Evolutionary conservation across 2,329 filamentous ascomycete genomes (phyloP).

Genomic region (Aspergillus latus): DNA sequence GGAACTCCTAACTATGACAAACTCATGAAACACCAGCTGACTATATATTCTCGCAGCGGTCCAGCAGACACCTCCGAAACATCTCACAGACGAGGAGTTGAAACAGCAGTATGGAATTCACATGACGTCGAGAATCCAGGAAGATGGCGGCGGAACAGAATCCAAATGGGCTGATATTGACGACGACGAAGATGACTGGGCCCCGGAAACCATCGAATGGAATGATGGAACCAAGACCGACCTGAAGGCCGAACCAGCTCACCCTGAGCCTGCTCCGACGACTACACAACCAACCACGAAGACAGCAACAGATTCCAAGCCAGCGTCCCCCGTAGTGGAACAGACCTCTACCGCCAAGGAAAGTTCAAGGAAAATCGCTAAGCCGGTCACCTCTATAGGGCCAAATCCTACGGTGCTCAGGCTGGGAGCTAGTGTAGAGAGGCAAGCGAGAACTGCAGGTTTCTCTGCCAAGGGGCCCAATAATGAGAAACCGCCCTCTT

Average conservation of each 20-base stretch:
- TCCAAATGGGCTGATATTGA: slow-evolving; percentile 70
- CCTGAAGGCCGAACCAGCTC: slow-evolving; percentile 41
- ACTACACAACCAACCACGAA: slow-evolving; percentile 15
- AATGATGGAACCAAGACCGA: slow-evolving; percentile 68
- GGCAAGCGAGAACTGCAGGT: slow-evolving; percentile 45
- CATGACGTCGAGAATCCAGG: slow-evolving; percentile 63
- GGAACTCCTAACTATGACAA: slow-evolving; percentile 19
- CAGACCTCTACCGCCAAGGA: slow-evolving; percentile 27
- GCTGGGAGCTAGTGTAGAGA: slow-evolving; percentile 48
- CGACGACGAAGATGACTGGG: slow-evolving; percentile 68
- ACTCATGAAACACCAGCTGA: slow-evolving; percentile 19
- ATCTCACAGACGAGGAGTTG: slow-evolving; percentile 67
- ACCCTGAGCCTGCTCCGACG: slow-evolving; percentile 34
- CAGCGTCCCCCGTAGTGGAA: slow-evolving; percentile 23
- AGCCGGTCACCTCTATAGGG: slow-evolving; percentile 47
- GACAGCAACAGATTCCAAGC: slow-evolving; percentile 24
- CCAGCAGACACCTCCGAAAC: slow-evolving; percentile 59
- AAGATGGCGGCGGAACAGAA: slow-evolving; percentile 62
- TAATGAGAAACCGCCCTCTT: slow-evolving; percentile 54
- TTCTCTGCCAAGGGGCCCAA: slow-evolving; percentile 50
- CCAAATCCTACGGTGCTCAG: slow-evolving; percentile 52
- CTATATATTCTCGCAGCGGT: slow-evolving; percentile 41
- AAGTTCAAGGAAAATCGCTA: slow-evolving; percentile 30
- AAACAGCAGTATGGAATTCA: slow-evolving; percentile 70
- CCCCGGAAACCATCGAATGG: slow-evolving; percentile 67